These are phyloP conservation scores for Acacia pycnantha DNA, from an alignment of 331 rosid genomes.

Conservation along the genomic window DNA sequence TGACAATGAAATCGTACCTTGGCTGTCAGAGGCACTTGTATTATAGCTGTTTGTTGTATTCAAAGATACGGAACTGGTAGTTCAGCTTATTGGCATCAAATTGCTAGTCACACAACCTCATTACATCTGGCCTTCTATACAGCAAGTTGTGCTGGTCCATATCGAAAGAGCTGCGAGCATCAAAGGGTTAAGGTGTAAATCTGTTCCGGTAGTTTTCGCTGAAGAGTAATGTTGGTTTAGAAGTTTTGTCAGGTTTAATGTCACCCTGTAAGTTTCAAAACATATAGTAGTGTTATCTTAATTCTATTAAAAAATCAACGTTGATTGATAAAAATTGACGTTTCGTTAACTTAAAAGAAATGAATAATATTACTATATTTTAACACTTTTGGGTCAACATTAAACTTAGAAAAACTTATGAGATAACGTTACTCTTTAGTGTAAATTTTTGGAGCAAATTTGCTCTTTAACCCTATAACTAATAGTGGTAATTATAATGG, in stretches of 20 bases:
- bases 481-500: background rate
- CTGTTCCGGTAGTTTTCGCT: too few species aligned
- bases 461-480: background rate
- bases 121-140: background rate
- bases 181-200: background rate
- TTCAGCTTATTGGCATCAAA: background rate
- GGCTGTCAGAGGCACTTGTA: background rate
- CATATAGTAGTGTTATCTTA: too few species aligned
- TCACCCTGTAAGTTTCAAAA: fast-evolving
- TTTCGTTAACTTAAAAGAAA: too few species aligned
- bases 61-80: conserved; percentile 5
- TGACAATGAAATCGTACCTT: background rate
- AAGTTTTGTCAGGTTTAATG: too few species aligned
- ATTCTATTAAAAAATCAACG: too few species aligned
- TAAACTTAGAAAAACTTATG: too few species aligned
- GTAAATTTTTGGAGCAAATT: fast-evolving
- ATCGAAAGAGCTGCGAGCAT: background rate
- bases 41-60: background rate
- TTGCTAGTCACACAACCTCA: background rate
- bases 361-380: too few species aligned
- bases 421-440: too few species aligned
- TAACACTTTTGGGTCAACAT: too few species aligned
- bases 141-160: background rate
- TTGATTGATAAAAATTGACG: too few species aligned
- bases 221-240: too few species aligned